Evolutionary conservation across 1,139 yeast species (phyloP), one percentile per base, ranked within the genome.

Genomic region (Suzukiozyma palmioleophila): DNA sequence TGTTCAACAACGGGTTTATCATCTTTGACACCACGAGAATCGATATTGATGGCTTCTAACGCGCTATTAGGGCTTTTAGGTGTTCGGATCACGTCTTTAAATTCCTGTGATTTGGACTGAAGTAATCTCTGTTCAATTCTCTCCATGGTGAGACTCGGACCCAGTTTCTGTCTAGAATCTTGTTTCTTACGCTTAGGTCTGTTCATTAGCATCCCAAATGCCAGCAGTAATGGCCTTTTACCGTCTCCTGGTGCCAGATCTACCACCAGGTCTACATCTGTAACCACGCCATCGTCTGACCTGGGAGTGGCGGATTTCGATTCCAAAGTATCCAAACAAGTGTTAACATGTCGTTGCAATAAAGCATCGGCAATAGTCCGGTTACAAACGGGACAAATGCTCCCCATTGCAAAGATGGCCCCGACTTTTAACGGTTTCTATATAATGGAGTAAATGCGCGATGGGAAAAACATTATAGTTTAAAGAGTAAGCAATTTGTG

Each of bases 291-390:
- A 10, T 26, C 28, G 11, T 28, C n/a, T 28, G 10, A 8, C 31
- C 15, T 4, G 31, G 16, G 16, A 28, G 16, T 8, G 13, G 13
- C 11, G 13, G 13, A 26, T 11, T 26, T 12, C n/a, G 28, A 26
- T 15, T 40, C 45, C 33, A 42, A 45, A 10, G 33, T 40, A 32
- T 66, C 73, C 39, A 66, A 53, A 41, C 73, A 66, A 11, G 51
- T 42, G 41, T 70, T 70, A 9, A 69, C 76, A 42, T 70, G 76
- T n/a, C 63, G 51, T 43, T 68, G 73, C 10, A 70, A 53, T 11
- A 56, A 51, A 3, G 41, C 43, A 9, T 43, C 40, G 2, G 60
- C 51, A 22, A 66, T 53, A 8, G 28, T 33, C 41, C 58, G 55
- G 27, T 49, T 46, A 44, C 76, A 70, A 15, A 70, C 57, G 6